Conservation (phyloP, 2,329 filamentous ascomycete genomes). For the Aspergillus felis region DNA sequence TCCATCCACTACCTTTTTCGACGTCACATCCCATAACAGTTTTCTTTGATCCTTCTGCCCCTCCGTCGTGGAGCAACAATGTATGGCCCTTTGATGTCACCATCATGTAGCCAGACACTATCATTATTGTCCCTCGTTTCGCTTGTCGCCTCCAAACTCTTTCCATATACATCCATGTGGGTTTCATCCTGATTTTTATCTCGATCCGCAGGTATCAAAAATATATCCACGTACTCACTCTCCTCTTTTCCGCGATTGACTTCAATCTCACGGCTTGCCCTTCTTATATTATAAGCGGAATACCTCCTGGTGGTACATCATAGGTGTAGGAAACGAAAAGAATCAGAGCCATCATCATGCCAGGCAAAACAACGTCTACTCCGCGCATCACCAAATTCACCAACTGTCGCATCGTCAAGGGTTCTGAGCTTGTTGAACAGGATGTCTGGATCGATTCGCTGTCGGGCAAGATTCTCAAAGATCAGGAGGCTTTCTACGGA, state of each 20-base stretch:
- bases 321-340: not conserved
- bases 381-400: constrained; percentile 75
- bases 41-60: not conserved
- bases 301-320: not conserved
- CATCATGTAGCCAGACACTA: not conserved
- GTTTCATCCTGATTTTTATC: too few species aligned
- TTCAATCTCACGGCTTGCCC: not conserved
- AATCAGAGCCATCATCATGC: constrained; percentile 22
- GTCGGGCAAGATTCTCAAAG: constrained; percentile 77
- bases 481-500: constrained; percentile 55
- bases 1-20: not conserved
- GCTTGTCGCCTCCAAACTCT: not conserved
- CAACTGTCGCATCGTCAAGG: constrained; percentile 75
- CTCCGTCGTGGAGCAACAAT: not conserved
- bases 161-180: not conserved
- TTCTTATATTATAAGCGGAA: not conserved
- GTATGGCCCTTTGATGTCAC: not conserved
- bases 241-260: too few species aligned
- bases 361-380: constrained; percentile 30
- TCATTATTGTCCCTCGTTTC: not conserved
- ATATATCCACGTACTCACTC: not conserved
- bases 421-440: constrained; percentile 63
- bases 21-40: not conserved
- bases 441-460: constrained; percentile 86
- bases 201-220: not conserved